phyloP scores from a whole-genome alignment of 2,329 filamentous ascomycete genomes.

The Botrytis aclada region DNA sequence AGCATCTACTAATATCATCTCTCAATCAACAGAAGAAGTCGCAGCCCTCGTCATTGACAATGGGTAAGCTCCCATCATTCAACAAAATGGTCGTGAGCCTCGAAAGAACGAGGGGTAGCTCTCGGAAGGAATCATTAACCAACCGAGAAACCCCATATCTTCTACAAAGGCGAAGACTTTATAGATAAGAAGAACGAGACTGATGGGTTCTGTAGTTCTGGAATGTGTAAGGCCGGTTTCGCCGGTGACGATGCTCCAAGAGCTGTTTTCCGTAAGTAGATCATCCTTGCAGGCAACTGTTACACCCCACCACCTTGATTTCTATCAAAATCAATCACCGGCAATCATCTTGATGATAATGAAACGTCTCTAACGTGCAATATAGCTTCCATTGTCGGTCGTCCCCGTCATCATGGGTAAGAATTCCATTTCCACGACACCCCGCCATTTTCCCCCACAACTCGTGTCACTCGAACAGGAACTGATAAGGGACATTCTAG shows the following conservation, averaged over 20 bases:
- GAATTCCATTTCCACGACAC: constrained; percentile 34
- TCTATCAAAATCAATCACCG: neutral
- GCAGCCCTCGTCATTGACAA: constrained; percentile 99
- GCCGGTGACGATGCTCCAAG: constrained; percentile 99
- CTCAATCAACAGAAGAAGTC: constrained; percentile 81
- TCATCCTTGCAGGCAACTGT: constrained; percentile 33
- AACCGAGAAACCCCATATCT: constrained; percentile 20
- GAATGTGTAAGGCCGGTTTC: constrained; percentile 99
- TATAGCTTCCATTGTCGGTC: constrained; percentile 96
- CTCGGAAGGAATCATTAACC: constrained; percentile 13
- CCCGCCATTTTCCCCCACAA: constrained; percentile 28
- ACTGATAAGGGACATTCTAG: constrained; percentile 48
- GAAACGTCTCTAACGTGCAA: constrained; percentile 25
- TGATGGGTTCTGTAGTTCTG: constrained; percentile 66
- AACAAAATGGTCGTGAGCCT: constrained; percentile 15
- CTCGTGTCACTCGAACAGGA: constrained; percentile 22
- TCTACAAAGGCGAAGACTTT: constrained; percentile 17
- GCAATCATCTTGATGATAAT: neutral
- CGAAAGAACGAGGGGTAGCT: constrained; percentile 30
- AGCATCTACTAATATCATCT: constrained; percentile 30
- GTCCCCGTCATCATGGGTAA: constrained; percentile 99
- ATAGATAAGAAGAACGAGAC: constrained; percentile 22
- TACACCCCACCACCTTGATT: neutral
- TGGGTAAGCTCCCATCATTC: constrained; percentile 75
- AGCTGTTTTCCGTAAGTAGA: constrained; percentile 98